Base-by-base conservation (phyloP, 2,329 filamentous ascomycete species). In the Sordariomycetes sp. region DNA sequence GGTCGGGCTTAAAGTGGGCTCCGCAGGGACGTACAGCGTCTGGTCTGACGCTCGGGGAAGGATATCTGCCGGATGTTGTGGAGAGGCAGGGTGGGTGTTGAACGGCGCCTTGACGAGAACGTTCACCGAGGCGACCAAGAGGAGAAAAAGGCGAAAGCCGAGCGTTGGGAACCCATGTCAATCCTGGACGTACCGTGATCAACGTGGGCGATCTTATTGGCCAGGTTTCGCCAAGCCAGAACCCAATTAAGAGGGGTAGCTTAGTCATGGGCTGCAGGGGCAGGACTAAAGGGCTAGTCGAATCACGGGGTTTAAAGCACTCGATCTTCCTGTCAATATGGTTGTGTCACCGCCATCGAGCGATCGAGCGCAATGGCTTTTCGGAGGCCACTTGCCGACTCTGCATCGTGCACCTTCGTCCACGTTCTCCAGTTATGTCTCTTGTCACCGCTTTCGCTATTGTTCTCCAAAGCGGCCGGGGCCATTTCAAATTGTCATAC, bases 61-160 rank as follows among this genome's bases (percentile, higher is more conserved):
- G 50, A 55, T 51, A 58, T 56, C 54, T 54, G 32, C 35, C 63
- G 61, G 60, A 62, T 60, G 61, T 60, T 59, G 61, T 50, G 59
- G 60, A 58, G 59, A 60, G 59, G 46, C 59, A 20, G 20, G 6
- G n/a, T 50, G 11, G 46, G 22, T 20, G 46, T 24, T 24, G 46
- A 50, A 50, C 46, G 58, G 61, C 62, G 63, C 66, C 46, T 50
- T 7, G 62, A 69, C 66, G 54, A 68, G 66, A 69, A 69, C 61
- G 64, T 60, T 69, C 67, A 69, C 67, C 67, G 67, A 57, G 37
- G 28, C 22, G 35, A 48, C 16, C 40, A 46, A 6, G 40, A 46
- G 37, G 28, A 50, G 51, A 57, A 57, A 57, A 57, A 22, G 18
- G 11, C 11, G 18, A n/a, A 46, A 7, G 16, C 40, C 16, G 5